These are phyloP conservation scores for Ophiostoma perfectum DNA, from an alignment of 2,329 filamentous ascomycete species.

Conservation along the genomic window DNA sequence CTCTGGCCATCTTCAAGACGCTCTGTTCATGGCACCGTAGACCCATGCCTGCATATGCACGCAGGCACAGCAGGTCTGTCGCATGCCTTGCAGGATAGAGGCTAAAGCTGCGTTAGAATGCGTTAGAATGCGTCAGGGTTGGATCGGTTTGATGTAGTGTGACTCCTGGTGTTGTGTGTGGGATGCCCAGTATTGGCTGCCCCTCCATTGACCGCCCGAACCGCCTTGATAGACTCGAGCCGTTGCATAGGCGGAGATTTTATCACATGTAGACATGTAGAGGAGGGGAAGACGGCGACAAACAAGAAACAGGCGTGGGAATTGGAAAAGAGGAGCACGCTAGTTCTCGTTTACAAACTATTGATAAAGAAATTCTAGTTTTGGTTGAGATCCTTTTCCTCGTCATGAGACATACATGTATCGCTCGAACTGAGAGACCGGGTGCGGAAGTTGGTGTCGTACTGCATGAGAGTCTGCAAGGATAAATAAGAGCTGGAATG, in stretches of 20 bases:
- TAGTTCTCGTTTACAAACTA: background rate
- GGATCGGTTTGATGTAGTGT: background rate
- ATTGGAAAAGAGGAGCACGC: background rate
- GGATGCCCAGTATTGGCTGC: background rate
- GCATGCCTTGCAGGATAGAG: conserved; percentile 12
- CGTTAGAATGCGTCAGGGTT: background rate
- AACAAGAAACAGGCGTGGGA: background rate
- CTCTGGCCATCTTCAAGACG: background rate
- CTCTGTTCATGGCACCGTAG: background rate
- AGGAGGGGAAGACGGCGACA: background rate
- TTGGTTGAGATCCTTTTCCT: too few species aligned
- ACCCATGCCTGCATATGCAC: background rate
- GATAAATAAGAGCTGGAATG: too few species aligned
- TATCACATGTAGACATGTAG: too few species aligned
- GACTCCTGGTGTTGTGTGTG: background rate
- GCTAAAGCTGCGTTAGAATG: conserved; percentile 11
- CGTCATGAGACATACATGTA: conserved; percentile 2
- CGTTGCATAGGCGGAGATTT: background rate
- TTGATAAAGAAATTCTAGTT: background rate
- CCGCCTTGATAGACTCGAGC: background rate
- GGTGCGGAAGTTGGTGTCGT: conserved; percentile 14
- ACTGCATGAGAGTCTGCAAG: conserved; percentile 9
- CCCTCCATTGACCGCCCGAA: background rate
- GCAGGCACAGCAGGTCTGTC: background rate
- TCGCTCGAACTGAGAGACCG: background rate